A percentile compares a stretch with the other conserved stretches of the same genome.
Conservation (phyloP, 1,284 basidiomycete species). For the Jaminaea rosea region DNA sequence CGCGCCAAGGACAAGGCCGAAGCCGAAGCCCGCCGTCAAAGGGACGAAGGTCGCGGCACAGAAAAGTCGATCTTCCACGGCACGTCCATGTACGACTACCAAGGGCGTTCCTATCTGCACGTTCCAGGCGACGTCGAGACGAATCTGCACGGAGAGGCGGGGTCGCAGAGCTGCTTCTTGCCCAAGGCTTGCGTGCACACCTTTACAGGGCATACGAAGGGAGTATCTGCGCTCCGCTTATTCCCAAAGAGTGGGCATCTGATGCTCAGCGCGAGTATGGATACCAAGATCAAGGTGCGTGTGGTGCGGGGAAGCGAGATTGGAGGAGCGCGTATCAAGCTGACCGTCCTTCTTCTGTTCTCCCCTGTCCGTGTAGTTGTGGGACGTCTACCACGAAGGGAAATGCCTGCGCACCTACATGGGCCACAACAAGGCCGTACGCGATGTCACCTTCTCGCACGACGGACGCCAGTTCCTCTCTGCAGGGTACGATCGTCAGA, state of each 20-base stretch:
- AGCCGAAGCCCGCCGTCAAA: slow-evolving; percentile 62
- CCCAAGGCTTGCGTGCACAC: slow-evolving; percentile 94
- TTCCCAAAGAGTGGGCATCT: slow-evolving; percentile 91
- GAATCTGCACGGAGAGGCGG: slow-evolving; percentile 66
- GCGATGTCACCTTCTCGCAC: slow-evolving; percentile 89
- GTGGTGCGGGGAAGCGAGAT: too few species aligned
- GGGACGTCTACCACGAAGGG: slow-evolving; percentile 95
- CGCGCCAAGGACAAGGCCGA: slow-evolving; percentile 53
- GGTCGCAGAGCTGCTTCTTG: slow-evolving; percentile 81
- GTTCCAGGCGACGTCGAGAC: slow-evolving; percentile 62
- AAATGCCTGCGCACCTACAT: slow-evolving; percentile 95
- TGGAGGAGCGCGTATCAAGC: too few species aligned
- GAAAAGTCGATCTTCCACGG: slow-evolving; percentile 94
- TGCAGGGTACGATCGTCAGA: slow-evolving; percentile 86
- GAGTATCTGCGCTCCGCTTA: slow-evolving; percentile 80
- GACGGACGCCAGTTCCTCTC: slow-evolving; percentile 83
- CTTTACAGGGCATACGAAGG: slow-evolving; percentile 95
- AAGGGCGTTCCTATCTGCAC: slow-evolving; percentile 95
- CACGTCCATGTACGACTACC: slow-evolving; percentile 92
- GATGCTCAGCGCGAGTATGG: slow-evolving; percentile 87
- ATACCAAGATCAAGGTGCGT: slow-evolving; percentile 90
- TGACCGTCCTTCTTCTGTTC: too few species aligned
- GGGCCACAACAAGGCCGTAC: slow-evolving; percentile 91
- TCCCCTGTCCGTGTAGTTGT: slow-evolving; percentile 58
- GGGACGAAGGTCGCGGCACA: slow-evolving; percentile 68